Percentiles rank a stretch among this genome's conserved stretches.
These are phyloP conservation scores for Tilletia walkeri DNA, from an alignment of 1,284 basidiomycete genomes.

Conservation along the genomic window DNA sequence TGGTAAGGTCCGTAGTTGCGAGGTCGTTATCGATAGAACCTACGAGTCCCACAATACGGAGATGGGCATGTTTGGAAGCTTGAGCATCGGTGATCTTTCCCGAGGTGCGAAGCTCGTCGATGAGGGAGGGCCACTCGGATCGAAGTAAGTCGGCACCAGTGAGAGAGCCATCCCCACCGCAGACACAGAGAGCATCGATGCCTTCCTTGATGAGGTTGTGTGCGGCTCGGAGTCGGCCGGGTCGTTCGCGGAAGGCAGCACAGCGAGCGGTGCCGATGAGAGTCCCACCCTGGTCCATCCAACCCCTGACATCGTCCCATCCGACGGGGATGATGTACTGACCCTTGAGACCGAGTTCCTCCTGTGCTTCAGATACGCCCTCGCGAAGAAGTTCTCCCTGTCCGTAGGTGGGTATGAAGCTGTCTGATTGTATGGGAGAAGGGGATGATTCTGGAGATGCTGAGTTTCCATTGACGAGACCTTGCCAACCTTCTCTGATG, in stretches of 20 bases:
- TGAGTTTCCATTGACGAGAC: constrained; percentile 68
- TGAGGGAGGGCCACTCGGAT: constrained; percentile 84
- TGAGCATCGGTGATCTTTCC: constrained; percentile 76
- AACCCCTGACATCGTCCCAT: constrained; percentile 96
- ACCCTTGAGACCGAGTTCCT: constrained; percentile 67
- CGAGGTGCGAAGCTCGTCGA: constrained; percentile 69
- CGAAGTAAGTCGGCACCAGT: constrained; percentile 93
- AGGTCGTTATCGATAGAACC: constrained; percentile 99
- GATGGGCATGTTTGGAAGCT: constrained; percentile 69
- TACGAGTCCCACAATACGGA: constrained; percentile 94
- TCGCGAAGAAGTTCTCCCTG: constrained; percentile 85
- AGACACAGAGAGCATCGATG: constrained; percentile 93
- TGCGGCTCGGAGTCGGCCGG: constrained; percentile 82
- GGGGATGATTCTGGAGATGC: constrained; percentile 33
- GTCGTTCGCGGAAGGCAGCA: constrained; percentile 76
- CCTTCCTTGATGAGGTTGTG: constrained; percentile 90
- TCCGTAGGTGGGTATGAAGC: constrained; percentile 74
- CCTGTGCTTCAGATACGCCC: constrained; percentile 73
- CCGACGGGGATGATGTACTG: constrained; percentile 93
- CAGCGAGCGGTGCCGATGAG: constrained; percentile 94
- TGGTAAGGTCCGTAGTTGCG: constrained; percentile 94
- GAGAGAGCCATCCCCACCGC: constrained; percentile 92
- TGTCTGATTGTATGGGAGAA: constrained; percentile 42
- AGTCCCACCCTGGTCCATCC: constrained; percentile 87
- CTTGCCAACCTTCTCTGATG: constrained; percentile 90